phyloP scores from a whole-genome alignment of 768 basidiomycete genomes.

The Rhodotorula graminis region DNA sequence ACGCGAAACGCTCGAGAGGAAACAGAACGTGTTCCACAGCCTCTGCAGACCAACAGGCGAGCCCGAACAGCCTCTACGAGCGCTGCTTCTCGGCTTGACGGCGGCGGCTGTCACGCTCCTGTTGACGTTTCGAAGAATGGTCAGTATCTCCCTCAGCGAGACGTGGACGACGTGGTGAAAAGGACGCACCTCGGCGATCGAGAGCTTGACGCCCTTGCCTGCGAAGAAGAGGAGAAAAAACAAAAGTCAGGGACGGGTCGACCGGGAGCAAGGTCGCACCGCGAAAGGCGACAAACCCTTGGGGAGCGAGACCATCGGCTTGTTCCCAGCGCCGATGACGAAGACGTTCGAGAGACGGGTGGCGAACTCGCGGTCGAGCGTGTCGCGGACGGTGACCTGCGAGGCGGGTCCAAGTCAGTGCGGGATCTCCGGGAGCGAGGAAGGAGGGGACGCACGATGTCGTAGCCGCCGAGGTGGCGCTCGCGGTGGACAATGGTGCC shows the following conservation, averaged over 20 bases:
- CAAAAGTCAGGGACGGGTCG: not conserved
- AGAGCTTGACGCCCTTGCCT: constrained; percentile 39
- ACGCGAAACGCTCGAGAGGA: too few species aligned
- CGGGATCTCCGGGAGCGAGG: not conserved
- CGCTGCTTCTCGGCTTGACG: constrained; percentile 50
- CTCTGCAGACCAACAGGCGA: not conserved
- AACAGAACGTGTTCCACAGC: not conserved
- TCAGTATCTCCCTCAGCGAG: too few species aligned
- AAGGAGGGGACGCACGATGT: constrained; percentile 64
- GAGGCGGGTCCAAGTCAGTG: not conserved
- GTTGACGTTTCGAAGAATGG: not conserved
- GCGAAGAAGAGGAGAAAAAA: not conserved
- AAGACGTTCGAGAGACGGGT: constrained; percentile 98
- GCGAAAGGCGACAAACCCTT: constrained; percentile 23
- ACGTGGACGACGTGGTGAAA: too few species aligned
- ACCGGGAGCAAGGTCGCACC: not conserved
- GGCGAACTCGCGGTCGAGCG: constrained; percentile 89
- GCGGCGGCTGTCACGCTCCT: constrained; percentile 80
- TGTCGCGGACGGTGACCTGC: constrained; percentile 58
- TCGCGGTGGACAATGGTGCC: constrained; percentile 94
- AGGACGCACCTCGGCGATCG: constrained; percentile 35
- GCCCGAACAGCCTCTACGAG: not conserved
- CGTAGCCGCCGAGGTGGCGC: constrained; percentile 96
- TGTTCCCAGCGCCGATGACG: constrained; percentile 89
- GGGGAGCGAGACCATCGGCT: constrained; percentile 82